These are phyloP conservation scores for Quercus cerris DNA, from an alignment of 306 rosid species.

Conservation along the genomic window DNA sequence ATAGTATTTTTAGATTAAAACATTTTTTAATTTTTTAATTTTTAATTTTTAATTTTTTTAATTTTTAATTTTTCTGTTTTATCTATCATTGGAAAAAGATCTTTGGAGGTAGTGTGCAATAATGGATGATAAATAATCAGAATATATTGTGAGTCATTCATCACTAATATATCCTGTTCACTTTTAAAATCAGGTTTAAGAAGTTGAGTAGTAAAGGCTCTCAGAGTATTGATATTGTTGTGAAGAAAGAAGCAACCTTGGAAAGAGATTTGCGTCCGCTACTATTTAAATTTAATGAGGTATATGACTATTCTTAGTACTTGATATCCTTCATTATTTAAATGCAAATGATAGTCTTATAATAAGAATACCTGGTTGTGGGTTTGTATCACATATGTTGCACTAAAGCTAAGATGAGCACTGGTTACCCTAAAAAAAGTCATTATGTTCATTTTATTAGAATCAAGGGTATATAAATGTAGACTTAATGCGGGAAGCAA, in stretches of 20 bases:
- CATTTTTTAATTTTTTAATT: neutral
- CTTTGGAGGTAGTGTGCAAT: slow-evolving; percentile 22
- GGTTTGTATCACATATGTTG: neutral
- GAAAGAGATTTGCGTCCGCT: slow-evolving; percentile 62
- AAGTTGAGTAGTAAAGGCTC: slow-evolving; percentile 48
- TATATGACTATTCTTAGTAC: slow-evolving; percentile 13
- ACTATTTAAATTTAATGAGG: slow-evolving; percentile 90
- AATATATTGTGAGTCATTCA: slow-evolving; percentile 12
- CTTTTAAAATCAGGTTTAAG: slow-evolving; percentile 53
- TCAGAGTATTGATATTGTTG: slow-evolving; percentile 35
- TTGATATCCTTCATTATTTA: neutral
- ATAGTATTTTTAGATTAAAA: neutral
- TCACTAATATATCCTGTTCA: slow-evolving; percentile 22
- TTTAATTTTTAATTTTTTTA: neutral
- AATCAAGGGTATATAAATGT: neutral
- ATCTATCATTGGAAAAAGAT: neutral
- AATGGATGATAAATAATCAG: slow-evolving; percentile 13
- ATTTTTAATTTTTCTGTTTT: neutral
- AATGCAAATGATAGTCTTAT: slow-evolving; percentile 6
- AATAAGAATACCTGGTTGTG: neutral
- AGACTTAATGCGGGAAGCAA: neutral
- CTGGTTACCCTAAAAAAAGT: neutral
- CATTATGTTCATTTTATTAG: neutral
- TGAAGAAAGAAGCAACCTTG: slow-evolving; percentile 48
- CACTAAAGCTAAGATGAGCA: neutral